Evolutionary conservation across 208 protist genomes (phyloP).

Genomic region (Novymonas esmeraldas): DNA sequence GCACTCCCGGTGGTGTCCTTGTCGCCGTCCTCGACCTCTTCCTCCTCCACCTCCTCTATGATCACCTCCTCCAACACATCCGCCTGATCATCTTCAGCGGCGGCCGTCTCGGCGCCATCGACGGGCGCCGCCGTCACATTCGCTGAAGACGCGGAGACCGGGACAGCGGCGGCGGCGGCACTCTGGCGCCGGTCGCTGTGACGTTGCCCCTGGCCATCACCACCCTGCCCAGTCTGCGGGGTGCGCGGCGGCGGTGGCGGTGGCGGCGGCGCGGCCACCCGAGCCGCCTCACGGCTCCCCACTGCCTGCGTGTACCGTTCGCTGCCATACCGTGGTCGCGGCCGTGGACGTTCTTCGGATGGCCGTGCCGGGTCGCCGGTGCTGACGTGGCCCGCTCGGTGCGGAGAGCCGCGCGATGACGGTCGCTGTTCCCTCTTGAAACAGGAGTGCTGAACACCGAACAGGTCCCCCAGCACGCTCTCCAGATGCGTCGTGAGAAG

Average conservation of each 20-base stretch:
- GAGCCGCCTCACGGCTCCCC: neutral
- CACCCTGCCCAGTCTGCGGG: neutral
- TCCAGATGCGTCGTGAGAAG: constrained; percentile 81
- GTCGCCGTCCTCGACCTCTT: constrained; percentile 27
- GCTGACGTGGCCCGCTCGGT: neutral
- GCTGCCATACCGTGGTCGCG: constrained; percentile 11
- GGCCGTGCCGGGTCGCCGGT: neutral
- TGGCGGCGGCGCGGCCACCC: neutral
- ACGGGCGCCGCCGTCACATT: constrained; percentile 6
- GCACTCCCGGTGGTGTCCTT: neutral
- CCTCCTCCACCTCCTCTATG: constrained; percentile 24
- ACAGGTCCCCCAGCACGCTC: constrained; percentile 72
- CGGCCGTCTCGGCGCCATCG: constrained; percentile 1
- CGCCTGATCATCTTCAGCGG: constrained; percentile 12
- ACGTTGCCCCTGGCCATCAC: too few species aligned
- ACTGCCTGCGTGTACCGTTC: neutral
- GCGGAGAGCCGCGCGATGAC: neutral
- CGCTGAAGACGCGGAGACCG: too few species aligned
- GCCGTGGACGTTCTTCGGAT: neutral
- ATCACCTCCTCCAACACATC: constrained; percentile 31
- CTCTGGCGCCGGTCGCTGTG: too few species aligned
- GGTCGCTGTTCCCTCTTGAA: constrained; percentile 14
- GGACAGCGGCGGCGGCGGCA: neutral
- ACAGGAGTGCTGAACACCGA: constrained; percentile 70
- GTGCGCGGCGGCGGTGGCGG: neutral